Evolutionary conservation across 192 early-diverging fungal species (phyloP).

Genomic region (Chytriomyces sp.): DNA sequence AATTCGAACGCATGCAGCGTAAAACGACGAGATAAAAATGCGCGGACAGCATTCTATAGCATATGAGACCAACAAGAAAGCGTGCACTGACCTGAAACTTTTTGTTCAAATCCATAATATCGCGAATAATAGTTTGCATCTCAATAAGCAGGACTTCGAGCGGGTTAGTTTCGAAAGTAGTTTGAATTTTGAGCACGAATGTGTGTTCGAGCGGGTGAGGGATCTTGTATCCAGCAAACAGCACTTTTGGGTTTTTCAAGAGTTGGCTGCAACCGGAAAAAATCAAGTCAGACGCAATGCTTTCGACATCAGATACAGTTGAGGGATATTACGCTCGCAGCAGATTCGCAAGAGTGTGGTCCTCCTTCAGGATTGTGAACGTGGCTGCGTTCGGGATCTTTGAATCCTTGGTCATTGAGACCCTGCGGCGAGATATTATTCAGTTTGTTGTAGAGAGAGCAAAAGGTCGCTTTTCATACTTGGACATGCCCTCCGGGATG

Average conservation of each 20-base stretch:
- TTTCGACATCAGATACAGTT: neutral
- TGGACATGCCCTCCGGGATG: conserved; percentile 38
- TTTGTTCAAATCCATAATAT: conserved; percentile 75
- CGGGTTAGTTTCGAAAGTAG: conserved; percentile 84
- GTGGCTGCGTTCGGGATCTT: conserved; percentile 94
- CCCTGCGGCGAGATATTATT: conserved; percentile 46
- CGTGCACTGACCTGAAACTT: conserved; percentile 73
- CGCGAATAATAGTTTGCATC: conserved; percentile 76
- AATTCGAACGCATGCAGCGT: too few species aligned
- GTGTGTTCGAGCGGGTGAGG: conserved; percentile 96
- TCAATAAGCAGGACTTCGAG: conserved; percentile 78
- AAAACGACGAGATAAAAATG: neutral
- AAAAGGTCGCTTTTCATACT: conserved; percentile 4
- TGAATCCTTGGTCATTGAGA: conserved; percentile 82
- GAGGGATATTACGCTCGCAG: conserved; percentile 75
- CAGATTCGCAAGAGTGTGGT: conserved; percentile 96
- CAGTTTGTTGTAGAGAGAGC: neutral
- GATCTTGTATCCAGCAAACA: conserved; percentile 95
- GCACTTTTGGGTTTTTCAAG: conserved; percentile 87
- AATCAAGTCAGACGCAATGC: too few species aligned
- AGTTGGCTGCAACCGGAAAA: conserved; percentile 65
- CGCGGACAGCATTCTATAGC: neutral
- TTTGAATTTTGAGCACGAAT: conserved; percentile 91
- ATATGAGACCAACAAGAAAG: neutral
- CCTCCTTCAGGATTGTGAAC: conserved; percentile 91